Evolutionary conservation across 805 yeast genomes (phyloP), one percentile per base, ranked within the genome.

Genomic region (Saturnispora galanensis): DNA sequence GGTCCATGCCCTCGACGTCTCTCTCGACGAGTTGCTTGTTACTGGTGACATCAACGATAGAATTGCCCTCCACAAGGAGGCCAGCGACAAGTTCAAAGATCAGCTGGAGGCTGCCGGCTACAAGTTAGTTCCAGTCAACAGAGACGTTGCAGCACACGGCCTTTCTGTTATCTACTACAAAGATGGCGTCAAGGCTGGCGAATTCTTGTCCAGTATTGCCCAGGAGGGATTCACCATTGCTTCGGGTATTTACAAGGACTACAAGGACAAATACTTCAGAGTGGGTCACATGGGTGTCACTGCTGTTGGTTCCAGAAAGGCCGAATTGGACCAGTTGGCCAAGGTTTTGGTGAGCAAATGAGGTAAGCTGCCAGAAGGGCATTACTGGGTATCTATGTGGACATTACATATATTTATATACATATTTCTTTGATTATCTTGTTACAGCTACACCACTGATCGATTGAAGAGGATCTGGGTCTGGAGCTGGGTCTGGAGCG

Each of bases 221-320:
- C 63, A 70, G 42, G 75, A 77, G 53, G 89, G 88, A 15, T 76
- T 84, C 57, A 76, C 81, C 18, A 74, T 89, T 40, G 96, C 97
- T 38, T 94, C 93, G 41, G 97, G 97, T 47, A 82, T 89, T 52
- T 90, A 84, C 67, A 80, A 77, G 63, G 86, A 79, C 18, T 77
- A 87, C 56, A 81, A 77, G 39, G 74, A 83, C 47, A 80, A 82
- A 62, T 89, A 89, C 68, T 85, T 90, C 70, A 77, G 97, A 65
- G 79, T 89, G 48, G 97, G 97, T 31, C 97, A 89, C 67, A 90
- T 90, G 97, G 96, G 97, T 50, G 80, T 78, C 47, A 74, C 88
- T 39, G 84, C 81, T 10, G 66, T 76, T 47, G 77, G 79, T 53
- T 70, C 65, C 33, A 64, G 67, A 44, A 67, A 76, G 49, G 71